These are phyloP conservation scores for Stephanodiscus minutulus DNA, from an alignment of 108 stramenopile species.

Conservation along the genomic window DNA sequence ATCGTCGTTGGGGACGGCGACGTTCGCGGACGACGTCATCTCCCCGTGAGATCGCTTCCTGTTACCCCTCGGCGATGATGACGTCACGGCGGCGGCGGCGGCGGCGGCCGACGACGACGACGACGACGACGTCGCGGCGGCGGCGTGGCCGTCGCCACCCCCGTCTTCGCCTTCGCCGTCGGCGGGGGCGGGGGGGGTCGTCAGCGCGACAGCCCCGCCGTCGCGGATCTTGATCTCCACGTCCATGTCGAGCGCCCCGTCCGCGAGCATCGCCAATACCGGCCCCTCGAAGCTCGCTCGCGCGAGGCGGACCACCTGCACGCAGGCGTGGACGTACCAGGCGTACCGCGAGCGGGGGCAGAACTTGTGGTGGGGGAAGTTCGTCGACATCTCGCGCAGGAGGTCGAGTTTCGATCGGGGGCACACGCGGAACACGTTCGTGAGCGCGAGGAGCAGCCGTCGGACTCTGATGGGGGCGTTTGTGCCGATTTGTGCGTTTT, in stretches of 20 bases:
- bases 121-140: neutral
- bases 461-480: constrained; percentile 20
- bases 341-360: constrained; percentile 33
- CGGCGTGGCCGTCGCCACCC: constrained; percentile 1
- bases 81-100: neutral
- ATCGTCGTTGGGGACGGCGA: constrained; percentile 2
- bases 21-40: neutral
- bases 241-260: constrained; percentile 94
- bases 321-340: constrained; percentile 48
- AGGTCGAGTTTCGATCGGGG: constrained; percentile 45
- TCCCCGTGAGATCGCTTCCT: constrained; percentile 42
- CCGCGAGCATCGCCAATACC: constrained; percentile 69
- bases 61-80: neutral
- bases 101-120: neutral
- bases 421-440: constrained; percentile 45
- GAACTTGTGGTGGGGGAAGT: constrained; percentile 52
- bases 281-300: constrained; percentile 48
- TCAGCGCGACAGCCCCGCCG: constrained; percentile 79
- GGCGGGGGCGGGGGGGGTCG: constrained; percentile 26
- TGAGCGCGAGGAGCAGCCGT: constrained; percentile 36
- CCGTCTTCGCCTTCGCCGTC: neutral
- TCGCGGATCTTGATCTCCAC: constrained; percentile 95
- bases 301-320: constrained; percentile 37
- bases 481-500: neutral
- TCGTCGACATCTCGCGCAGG: constrained; percentile 34